Base-by-base conservation (phyloP, 768 basidiomycete species). In the Sporobolomyces phaffii region DNA sequence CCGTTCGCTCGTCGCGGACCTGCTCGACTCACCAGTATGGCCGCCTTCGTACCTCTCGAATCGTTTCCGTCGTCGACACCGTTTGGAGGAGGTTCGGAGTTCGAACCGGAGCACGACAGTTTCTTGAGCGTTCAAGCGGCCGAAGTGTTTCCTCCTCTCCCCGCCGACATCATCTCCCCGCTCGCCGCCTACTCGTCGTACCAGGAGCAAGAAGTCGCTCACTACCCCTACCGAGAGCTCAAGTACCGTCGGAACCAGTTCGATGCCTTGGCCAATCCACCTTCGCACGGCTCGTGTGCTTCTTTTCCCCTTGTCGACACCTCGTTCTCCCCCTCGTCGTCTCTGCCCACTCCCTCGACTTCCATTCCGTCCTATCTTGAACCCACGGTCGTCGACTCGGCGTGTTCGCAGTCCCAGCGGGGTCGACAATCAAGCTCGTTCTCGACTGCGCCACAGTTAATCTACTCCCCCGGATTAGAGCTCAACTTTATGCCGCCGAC, bases 381-480 rank as follows among this genome's bases (percentile, higher is more conserved):
- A n/a, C n/a, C n/a, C n/a, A n/a, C n/a, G 38, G 38, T 38, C 38
- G 38, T 38, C 38, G n/a, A n/a, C 38, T 9, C 38, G 38, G 38
- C 38, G 38, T 38, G 38, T 17, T 9, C 38, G 17, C 38, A 38
- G 10, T n/a, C n/a, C n/a, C n/a, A n/a, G n/a, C 52, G 38, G 52
- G 20, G 52, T 14, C 10, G 36, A 5, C 34, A 54, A 40, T n/a
- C 34, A 54, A 40, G 22, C 17, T 54, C 52, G 52, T 38, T 54
- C 52, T 54, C 52, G 52, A 38, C 5, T 24, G 18, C 52, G 22
- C 15, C 51, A 28, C n/a, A n/a, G n/a, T 49, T 49, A 14, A 28
- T 50, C 48, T 50, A 31, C 52, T 54, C 52, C 52, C 52, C 52
- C 52, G 52, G 52, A 54, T 54, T 54, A 36, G 36, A 54, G 5